Evolutionary conservation across 2,329 filamentous ascomycete genomes (phyloP).

Genomic region (Fusarium sp.): DNA sequence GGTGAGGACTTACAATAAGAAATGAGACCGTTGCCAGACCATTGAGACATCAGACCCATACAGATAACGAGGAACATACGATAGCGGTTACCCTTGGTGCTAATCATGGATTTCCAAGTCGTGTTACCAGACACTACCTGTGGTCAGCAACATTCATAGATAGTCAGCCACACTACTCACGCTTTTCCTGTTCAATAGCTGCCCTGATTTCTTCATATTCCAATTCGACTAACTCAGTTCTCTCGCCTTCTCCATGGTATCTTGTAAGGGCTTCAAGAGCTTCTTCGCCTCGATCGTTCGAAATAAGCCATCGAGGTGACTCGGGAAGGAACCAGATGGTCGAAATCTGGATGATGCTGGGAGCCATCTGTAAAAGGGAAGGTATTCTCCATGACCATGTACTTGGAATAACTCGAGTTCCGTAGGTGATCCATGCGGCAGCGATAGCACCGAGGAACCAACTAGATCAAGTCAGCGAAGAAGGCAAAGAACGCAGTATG

Average conservation of each 20-base stretch:
- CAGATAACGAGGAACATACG: conserved; percentile 54
- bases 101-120: conserved; percentile 48
- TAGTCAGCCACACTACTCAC: too few relatives aligned
- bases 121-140: conserved; percentile 43
- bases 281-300: conserved; percentile 52
- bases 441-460: conserved; percentile 61
- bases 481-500: too few relatives aligned
- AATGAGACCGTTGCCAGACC: conserved; percentile 52
- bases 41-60: conserved; percentile 59
- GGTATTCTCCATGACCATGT: conserved; percentile 54
- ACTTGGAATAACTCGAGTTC: conserved; percentile 55
- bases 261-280: conserved; percentile 64
- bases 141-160: too few relatives aligned
- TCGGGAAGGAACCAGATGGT: conserved; percentile 67
- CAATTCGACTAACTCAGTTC: conserved; percentile 62
- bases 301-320: conserved; percentile 70
- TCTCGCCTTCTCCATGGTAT: conserved; percentile 68
- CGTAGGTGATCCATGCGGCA: conserved; percentile 58
- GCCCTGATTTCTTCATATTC: conserved; percentile 61
- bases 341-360: conserved; percentile 18
- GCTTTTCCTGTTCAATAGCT: conserved; percentile 54
- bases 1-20: conserved; percentile 44
- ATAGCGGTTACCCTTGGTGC: conserved; percentile 49
- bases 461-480: too few relatives aligned
- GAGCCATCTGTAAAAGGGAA: conserved; percentile 44